phyloP scores from a whole-genome alignment of 208 protist genomes.

The Willaertia magna region DNA sequence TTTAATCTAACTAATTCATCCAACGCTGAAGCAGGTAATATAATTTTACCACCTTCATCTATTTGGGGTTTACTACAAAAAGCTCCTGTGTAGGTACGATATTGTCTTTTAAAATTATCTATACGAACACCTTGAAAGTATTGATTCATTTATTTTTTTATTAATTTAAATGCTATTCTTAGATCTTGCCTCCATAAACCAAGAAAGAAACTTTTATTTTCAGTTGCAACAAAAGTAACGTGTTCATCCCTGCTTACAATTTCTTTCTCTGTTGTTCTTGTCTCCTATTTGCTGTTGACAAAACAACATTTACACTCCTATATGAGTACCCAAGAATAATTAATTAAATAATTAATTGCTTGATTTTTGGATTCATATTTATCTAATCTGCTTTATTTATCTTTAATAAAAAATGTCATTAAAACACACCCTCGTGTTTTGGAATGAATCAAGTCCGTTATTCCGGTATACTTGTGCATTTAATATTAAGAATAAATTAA shows the following conservation, averaged over 20 bases:
- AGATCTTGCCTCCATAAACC: background rate
- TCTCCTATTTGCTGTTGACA: no score
- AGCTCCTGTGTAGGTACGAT: background rate
- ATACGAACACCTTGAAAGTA: background rate
- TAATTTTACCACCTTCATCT: slow-evolving; percentile 28
- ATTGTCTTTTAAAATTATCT: slow-evolving; percentile 6
- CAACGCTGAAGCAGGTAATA: slow-evolving; percentile 58
- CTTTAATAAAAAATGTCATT: background rate
- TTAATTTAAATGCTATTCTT: background rate
- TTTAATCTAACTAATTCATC: slow-evolving; percentile 51
- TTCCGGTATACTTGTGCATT: background rate
- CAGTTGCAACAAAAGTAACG: no score
- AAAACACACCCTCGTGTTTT: background rate
- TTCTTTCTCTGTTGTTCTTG: no score
- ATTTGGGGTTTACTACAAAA: slow-evolving; percentile 6
- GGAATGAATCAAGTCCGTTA: background rate
- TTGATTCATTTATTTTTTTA: background rate
- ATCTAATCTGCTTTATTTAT: no score
- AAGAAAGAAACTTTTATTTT: no score
- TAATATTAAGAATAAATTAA: background rate
- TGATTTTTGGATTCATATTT: no score
- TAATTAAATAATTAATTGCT: no score
- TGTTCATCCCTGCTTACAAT: no score
- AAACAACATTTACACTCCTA: no score
- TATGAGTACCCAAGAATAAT: no score